These are phyloP conservation scores for Penicillium sp. DNA, from an alignment of 2,329 filamentous ascomycete species.

Conservation along the genomic window DNA sequence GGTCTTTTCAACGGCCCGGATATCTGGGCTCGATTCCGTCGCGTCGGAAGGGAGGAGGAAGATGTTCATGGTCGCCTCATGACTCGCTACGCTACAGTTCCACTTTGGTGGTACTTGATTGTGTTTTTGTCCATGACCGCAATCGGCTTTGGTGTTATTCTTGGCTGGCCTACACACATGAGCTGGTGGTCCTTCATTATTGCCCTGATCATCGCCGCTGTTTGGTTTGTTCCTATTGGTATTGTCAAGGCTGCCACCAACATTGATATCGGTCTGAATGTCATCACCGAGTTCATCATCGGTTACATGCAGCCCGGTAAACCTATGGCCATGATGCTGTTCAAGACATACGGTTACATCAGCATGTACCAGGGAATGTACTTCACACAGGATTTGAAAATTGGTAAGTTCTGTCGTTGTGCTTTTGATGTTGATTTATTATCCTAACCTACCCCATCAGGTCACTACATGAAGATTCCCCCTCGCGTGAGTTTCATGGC, in stretches of 20 bases:
- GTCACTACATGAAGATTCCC: conserved; percentile 63
- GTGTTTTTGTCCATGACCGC: conserved; percentile 52
- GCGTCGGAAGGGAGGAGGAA: conserved; percentile 55
- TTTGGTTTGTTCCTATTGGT: conserved; percentile 59
- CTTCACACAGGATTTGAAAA: conserved; percentile 65
- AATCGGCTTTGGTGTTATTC: conserved; percentile 47
- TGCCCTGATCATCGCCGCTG: conserved; percentile 61
- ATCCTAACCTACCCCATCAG: conserved; percentile 10
- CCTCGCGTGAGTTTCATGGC: conserved; percentile 53
- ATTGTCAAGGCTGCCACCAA: conserved; percentile 71
- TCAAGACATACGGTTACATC: conserved; percentile 71
- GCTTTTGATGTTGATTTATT: neutral
- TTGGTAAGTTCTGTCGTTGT: conserved; percentile 39
- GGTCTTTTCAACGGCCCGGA: conserved; percentile 65
- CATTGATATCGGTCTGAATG: conserved; percentile 65
- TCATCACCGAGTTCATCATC: conserved; percentile 70
- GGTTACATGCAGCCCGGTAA: conserved; percentile 71
- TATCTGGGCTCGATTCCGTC: conserved; percentile 62
- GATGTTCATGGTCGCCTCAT: conserved; percentile 58
- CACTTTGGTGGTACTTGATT: conserved; percentile 56
- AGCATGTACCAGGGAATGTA: conserved; percentile 65
- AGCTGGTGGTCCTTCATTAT: conserved; percentile 72
- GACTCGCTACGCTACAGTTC: conserved; percentile 55
- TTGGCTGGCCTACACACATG: conserved; percentile 64
- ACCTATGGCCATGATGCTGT: conserved; percentile 73